A percentile compares a stretch with the other conserved stretches of the same genome.
Evolutionary conservation across 139 green algal genomes (phyloP).

Genomic region (Picochlorum sp.): DNA sequence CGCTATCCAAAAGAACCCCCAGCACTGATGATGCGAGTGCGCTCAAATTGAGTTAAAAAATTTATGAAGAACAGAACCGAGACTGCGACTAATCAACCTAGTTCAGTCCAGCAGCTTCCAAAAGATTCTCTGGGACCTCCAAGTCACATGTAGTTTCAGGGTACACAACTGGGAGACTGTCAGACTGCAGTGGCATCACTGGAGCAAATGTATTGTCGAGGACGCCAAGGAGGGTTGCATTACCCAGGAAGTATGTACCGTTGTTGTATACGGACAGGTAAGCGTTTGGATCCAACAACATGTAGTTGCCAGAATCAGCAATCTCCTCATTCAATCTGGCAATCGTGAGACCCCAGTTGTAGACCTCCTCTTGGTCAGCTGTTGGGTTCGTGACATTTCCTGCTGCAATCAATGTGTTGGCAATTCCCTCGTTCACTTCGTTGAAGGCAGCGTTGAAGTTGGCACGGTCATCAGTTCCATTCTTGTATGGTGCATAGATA

Average conservation of each 20-base stretch:
- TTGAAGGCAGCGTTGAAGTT: slow-evolving; percentile 6
- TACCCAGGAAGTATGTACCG: slow-evolving; percentile 8
- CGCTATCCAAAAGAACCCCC: too few species aligned
- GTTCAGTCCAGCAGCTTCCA: not conserved
- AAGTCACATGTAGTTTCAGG: not conserved
- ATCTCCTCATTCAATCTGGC: not conserved
- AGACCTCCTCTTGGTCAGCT: not conserved
- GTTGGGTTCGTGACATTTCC: slow-evolving; percentile 5
- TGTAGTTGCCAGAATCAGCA: not conserved
- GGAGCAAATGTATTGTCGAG: slow-evolving; percentile 1
- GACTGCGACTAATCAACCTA: not conserved
- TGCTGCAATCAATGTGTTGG: slow-evolving; percentile 3
- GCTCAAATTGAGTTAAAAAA: too few species aligned
- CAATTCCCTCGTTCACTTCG: slow-evolving; percentile 7
- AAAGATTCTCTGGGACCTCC: not conserved
- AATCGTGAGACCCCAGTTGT: not conserved
- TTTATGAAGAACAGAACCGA: too few species aligned
- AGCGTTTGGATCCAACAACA: not conserved
- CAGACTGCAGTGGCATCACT: slow-evolving; percentile 2
- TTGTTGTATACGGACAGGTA: slow-evolving; percentile 2
- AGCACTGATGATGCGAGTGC: too few species aligned
- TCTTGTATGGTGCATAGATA: slow-evolving; percentile 13
- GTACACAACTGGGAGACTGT: not conserved
- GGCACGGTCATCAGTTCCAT: not conserved
- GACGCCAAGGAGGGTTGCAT: slow-evolving; percentile 5